Conservation (phyloP, 2,329 filamentous ascomycete species). For the Xenosphaeropsis pyriputrescens region DNA sequence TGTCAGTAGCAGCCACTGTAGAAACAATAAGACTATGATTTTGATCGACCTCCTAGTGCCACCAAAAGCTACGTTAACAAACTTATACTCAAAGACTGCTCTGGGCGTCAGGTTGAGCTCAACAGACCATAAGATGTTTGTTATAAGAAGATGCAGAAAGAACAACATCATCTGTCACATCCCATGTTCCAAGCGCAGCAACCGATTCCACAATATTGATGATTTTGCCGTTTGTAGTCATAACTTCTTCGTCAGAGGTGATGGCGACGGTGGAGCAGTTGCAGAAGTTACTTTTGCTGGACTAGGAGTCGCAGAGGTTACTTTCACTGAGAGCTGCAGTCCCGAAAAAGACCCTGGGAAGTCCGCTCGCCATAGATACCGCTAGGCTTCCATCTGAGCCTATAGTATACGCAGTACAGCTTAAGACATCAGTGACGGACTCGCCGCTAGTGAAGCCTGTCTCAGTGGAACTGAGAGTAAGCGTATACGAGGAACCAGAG, state of each 20-base stretch:
- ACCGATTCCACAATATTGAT: constrained; percentile 49
- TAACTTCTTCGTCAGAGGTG: constrained; percentile 41
- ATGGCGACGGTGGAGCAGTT: constrained; percentile 32
- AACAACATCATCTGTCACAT: too few relatives aligned
- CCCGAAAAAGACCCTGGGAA: constrained; percentile 24
- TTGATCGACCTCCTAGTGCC: too few relatives aligned
- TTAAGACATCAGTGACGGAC: constrained; percentile 23
- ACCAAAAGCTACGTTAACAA: too few relatives aligned
- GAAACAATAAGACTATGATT: too few relatives aligned
- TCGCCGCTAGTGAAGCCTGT: constrained; percentile 20
- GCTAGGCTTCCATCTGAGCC: constrained; percentile 23
- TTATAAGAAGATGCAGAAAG: too few relatives aligned
- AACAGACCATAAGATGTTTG: too few relatives aligned
- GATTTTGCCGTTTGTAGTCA: constrained; percentile 43
- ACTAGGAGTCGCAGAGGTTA: constrained; percentile 13
- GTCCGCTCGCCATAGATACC: constrained; percentile 23
- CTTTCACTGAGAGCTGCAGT: constrained; percentile 15
- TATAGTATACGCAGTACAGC: constrained; percentile 24
- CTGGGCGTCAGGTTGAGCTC: too few relatives aligned
- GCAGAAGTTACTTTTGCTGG: not conserved
- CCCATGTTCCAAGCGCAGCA: constrained; percentile 45
- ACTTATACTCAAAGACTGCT: too few relatives aligned
- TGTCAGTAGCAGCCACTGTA: too few relatives aligned
- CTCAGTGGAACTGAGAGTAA: constrained; percentile 18
- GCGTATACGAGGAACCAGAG: constrained; percentile 10